Conservation (phyloP, 495 filamentous ascomycete genomes). For the Beverwykella pulmonaria region DNA sequence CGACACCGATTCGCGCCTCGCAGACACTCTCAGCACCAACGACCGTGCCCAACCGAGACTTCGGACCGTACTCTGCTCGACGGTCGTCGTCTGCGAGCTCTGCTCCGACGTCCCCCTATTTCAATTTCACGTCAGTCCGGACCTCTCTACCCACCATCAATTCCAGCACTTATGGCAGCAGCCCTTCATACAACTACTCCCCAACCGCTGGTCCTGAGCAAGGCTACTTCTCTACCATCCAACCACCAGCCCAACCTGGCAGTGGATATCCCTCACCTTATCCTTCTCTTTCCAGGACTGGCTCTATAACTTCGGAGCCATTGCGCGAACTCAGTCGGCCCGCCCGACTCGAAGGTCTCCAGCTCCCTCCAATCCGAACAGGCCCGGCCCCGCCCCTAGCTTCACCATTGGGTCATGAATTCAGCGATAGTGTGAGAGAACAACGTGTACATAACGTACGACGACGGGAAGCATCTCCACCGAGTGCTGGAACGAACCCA, state of each 20-base stretch:
- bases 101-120: conserved; percentile 35
- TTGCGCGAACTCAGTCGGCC: conserved; percentile 4
- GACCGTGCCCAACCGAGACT: conserved; percentile 24
- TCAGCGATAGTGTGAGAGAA: conserved; percentile 22
- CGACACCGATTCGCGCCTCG: conserved; percentile 30
- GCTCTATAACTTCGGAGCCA: conserved; percentile 24
- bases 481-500: conserved; percentile 16
- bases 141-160: conserved; percentile 31
- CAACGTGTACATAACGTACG: conserved; percentile 16
- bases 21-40: conserved; percentile 29
- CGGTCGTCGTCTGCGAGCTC: conserved; percentile 36
- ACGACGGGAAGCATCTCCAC: conserved; percentile 22
- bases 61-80: conserved; percentile 25
- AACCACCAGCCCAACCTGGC: conserved; percentile 31
- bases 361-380: conserved; percentile 37
- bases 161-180: conserved; percentile 24
- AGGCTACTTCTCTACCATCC: conserved; percentile 31
- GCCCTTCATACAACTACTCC: conserved; percentile 34
- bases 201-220: conserved; percentile 31
- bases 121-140: conserved; percentile 30
- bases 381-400: conserved; percentile 18
- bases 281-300: conserved; percentile 23
- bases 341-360: conserved; percentile 21
- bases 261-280: conserved; percentile 32
- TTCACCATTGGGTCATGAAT: conserved; percentile 23